phyloP scores from a whole-genome alignment of 2,329 filamentous ascomycete species.

The Aureobasidium zeae region DNA sequence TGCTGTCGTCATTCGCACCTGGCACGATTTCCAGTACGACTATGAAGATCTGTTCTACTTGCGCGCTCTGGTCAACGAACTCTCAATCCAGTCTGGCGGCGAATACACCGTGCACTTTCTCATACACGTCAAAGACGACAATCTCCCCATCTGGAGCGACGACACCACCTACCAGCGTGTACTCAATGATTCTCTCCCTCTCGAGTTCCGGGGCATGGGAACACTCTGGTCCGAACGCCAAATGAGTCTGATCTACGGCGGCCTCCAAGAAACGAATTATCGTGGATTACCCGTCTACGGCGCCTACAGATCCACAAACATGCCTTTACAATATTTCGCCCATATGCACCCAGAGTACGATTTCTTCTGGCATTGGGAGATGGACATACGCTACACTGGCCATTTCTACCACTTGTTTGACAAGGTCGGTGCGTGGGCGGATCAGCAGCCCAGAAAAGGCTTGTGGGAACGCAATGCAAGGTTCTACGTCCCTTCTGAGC shows the following conservation, averaged over 20 bases:
- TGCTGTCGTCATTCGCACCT: slow-evolving; percentile 72
- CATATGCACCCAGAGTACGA: slow-evolving; percentile 82
- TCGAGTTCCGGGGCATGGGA: slow-evolving; percentile 44
- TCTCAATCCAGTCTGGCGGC: slow-evolving; percentile 66
- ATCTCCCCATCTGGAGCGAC: slow-evolving; percentile 73
- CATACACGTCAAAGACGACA: slow-evolving; percentile 72
- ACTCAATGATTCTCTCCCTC: slow-evolving; percentile 40
- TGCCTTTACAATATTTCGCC: slow-evolving; percentile 92
- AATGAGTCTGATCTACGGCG: slow-evolving; percentile 47
- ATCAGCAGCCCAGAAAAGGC: slow-evolving; percentile 57
- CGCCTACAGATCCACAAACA: slow-evolving; percentile 64
- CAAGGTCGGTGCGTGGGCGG: slow-evolving; percentile 56
- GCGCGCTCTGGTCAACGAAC: slow-evolving; percentile 69
- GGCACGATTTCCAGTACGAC: slow-evolving; percentile 70
- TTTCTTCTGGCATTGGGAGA: slow-evolving; percentile 91
- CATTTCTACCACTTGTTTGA: slow-evolving; percentile 78
- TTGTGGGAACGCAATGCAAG: slow-evolving; percentile 69
- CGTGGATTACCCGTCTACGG: slow-evolving; percentile 60
- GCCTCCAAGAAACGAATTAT: slow-evolving; percentile 41
- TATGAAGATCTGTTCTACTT: slow-evolving; percentile 75
- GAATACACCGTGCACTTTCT: slow-evolving; percentile 79
- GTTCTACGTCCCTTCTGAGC: slow-evolving; percentile 64
- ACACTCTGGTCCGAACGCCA: slow-evolving; percentile 45
- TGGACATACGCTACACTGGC: slow-evolving; percentile 83
- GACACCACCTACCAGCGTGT: slow-evolving; percentile 62